phyloP scores from a whole-genome alignment of 345 rosid species.

The Populus davidiana region DNA sequence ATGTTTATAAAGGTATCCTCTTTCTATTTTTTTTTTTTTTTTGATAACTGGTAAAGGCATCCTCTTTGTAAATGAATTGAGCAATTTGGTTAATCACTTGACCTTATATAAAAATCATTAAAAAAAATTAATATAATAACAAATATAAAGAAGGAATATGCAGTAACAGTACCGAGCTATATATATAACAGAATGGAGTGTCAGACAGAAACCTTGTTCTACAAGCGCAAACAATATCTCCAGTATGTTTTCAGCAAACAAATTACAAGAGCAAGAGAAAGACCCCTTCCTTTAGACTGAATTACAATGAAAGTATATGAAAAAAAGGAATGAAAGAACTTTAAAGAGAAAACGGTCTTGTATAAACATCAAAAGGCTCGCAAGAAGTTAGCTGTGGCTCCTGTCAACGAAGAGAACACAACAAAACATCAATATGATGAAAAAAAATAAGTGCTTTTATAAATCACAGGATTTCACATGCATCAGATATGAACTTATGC shows the following conservation, averaged over 20 bases:
- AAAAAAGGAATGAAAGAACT: neutral
- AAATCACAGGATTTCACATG: neutral
- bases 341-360: conserved; percentile 65
- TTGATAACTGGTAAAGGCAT: too few relatives aligned
- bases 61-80: too few relatives aligned
- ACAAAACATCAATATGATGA: neutral
- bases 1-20: too few relatives aligned
- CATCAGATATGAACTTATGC: neutral
- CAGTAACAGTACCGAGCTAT: too few relatives aligned
- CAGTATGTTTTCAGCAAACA: neutral
- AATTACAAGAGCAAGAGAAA: neutral
- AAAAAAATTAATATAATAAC: too few relatives aligned
- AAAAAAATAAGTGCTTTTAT: neutral
- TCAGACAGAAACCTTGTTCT: too few relatives aligned
- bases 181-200: too few relatives aligned
- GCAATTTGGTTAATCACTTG: too few relatives aligned
- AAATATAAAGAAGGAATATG: too few relatives aligned
- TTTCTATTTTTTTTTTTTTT: too few relatives aligned
- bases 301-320: neutral
- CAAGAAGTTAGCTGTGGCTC: conserved; percentile 79
- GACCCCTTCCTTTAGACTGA: neutral
- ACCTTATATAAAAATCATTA: too few relatives aligned
- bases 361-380: conserved; percentile 69
- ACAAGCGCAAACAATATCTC: too few relatives aligned
- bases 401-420: conserved; percentile 35